Base-by-base conservation (phyloP, 2,329 filamentous ascomycete species). In the Neurospora sp. region DNA sequence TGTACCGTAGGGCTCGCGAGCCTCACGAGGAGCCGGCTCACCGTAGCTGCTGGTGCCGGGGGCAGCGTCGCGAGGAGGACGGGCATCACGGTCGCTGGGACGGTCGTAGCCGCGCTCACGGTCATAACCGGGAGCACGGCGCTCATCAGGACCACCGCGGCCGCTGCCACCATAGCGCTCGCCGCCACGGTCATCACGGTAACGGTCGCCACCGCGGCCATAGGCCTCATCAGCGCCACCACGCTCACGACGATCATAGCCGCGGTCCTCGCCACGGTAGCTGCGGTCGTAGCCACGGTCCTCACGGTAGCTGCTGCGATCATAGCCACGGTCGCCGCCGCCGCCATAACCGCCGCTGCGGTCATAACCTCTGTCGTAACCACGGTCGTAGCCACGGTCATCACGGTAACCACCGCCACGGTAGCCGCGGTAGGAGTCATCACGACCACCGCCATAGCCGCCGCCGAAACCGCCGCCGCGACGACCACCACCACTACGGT, bases 401-500 rank as follows among this genome's bases (percentile, higher is more conserved):
- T 71, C 71, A 68, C 74, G 71, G 37, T 73, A 73, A 39, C 76
- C 73, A 19, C 74, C 70, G 66, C 72, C 75, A 70, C 75, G 73
- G n/a, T 71, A 70, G 68, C 81, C 80, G 74, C 86, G 85, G 80
- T 88, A 88, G 67, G 84, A 82, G 72, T 88, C 86, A 71, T 88
- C 86, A 68, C 84, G 84, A 68, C 85, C 80, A 72, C 76, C 78
- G 67, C 79, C 79, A 39, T 69, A 69, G 62, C 81, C 81, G 69
- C 82, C 81, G 52, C 87, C 84, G 72, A 86, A 86, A 70, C 88
- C 86, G 73, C 89, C 87, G 73, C 89, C 85, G 73, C 88, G 86
- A 28, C 52, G 52, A n/a, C 52, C 52, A 28, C 52, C 28, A n/a
- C 52, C 52, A 15, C 28, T 23, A 77, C 89, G 87, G 71, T 90